These are phyloP conservation scores for Alternaria rosae DNA, from an alignment of 2,329 filamentous ascomycete species.

Conservation along the genomic window DNA sequence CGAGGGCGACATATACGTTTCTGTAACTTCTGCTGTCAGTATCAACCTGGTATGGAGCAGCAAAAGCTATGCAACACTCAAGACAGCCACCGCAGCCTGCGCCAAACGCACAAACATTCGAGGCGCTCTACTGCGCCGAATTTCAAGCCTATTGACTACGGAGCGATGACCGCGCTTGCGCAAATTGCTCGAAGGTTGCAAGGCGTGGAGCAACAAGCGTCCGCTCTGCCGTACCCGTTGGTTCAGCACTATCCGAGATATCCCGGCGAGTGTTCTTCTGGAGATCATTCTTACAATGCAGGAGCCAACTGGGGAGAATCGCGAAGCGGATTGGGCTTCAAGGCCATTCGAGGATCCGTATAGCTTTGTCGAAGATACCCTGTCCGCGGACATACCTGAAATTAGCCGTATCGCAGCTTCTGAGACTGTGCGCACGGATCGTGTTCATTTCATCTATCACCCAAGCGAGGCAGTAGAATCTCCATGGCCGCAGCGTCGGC, in stretches of 20 bases:
- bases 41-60: background rate
- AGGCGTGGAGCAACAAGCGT: background rate
- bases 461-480: background rate
- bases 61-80: background rate
- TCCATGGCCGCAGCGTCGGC: background rate
- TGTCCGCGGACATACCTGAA: too few species aligned
- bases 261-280: too few species aligned
- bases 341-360: too few species aligned
- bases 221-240: background rate
- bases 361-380: too few species aligned
- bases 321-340: too few species aligned
- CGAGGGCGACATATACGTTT: background rate
- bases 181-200: accelerated
- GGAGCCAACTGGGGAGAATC: too few species aligned
- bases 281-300: too few species aligned
- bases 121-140: background rate
- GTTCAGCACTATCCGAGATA: too few species aligned
- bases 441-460: too few species aligned
- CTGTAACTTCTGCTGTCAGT: accelerated
- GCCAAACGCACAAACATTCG: background rate
- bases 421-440: too few species aligned
- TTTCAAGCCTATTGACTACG: accelerated
- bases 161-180: background rate
- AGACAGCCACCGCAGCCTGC: background rate
- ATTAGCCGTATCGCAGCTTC: too few species aligned